Base-by-base conservation (phyloP, 2,329 filamentous ascomycete genomes). In the Cordyceps sp. region DNA sequence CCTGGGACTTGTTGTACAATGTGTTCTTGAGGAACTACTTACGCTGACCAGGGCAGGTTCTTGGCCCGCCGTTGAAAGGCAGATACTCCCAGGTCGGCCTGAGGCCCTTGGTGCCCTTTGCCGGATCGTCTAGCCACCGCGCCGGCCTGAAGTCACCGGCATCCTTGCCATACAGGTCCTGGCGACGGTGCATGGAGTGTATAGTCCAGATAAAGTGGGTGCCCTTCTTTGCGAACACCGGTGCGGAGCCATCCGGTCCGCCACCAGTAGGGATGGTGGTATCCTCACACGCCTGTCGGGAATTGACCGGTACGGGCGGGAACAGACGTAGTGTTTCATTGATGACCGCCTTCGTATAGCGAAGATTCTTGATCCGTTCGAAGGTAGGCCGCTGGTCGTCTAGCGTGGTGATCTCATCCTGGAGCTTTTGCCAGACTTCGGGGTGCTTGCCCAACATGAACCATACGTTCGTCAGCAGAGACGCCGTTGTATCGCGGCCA, bases 261-360 rank as follows among this genome's bases (percentile, higher is more conserved):
- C 76, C 77, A 36, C 78, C 81, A 17, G 61, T 59, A 0, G 82
- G 82, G 3, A 90, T 66, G 0, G 72, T 79, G 2, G 81, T 86
- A 59, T 34, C 22, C 9, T 22, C 17, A n/a, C 9, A 13, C 9
- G 28, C 32, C 12, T 20, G 4, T 37, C 83, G 75, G 32, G 82
- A 68, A 54, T 88, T 90, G 59, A 78, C 77, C 2, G 83, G 82
- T 1, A 88, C 78, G 12, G 72, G 67, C 2, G 82, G 81, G 52
- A 86, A 83, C 7, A 86, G 54, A 10, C 82, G 74, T 37, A 86
- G 65, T 0, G 73, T 78, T 57, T 92, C 83, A 54, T 80, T 78
- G 44, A 92, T 79, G 80, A 93, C 92, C 40, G 66, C 66, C 61
- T 93, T 93, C 35, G 93, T 64, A 47, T 93, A 71, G 8, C 8